A percentile compares a stretch with the other conserved stretches of the same genome.
Evolutionary conservation across 2,329 filamentous ascomycete genomes (phyloP).

Genomic region (Diaporthe sp.): DNA sequence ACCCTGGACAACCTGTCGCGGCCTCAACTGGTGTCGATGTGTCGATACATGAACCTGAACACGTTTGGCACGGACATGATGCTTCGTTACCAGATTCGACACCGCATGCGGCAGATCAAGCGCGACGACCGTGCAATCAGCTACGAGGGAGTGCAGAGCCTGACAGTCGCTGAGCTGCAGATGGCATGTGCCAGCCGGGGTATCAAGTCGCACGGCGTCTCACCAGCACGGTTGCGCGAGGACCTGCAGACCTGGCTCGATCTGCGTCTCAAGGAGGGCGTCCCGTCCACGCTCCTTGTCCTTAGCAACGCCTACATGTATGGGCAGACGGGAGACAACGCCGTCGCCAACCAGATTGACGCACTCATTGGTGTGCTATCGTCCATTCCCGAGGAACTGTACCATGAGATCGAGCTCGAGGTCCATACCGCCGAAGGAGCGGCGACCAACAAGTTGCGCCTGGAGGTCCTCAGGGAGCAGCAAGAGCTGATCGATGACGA

Average conservation of each 20-base stretch:
- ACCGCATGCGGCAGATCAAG: slow-evolving; percentile 99
- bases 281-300: slow-evolving; percentile 96
- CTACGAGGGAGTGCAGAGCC: slow-evolving; percentile 91
- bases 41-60: slow-evolving; percentile 97
- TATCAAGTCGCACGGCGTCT: slow-evolving; percentile 92
- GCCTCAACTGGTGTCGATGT: slow-evolving; percentile 96
- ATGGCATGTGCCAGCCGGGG: slow-evolving; percentile 92
- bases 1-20: slow-evolving; percentile 97
- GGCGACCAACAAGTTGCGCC: slow-evolving; percentile 97
- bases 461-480: slow-evolving; percentile 98
- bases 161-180: slow-evolving; percentile 95
- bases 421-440: slow-evolving; percentile 97
- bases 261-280: slow-evolving; percentile 89
- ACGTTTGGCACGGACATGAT: slow-evolving; percentile 98
- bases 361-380: slow-evolving; percentile 92
- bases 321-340: slow-evolving; percentile 79
- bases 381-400: slow-evolving; percentile 96
- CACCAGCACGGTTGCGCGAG: slow-evolving; percentile 86
- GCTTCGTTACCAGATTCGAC: slow-evolving; percentile 95
- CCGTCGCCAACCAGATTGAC: slow-evolving; percentile 91
- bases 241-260: slow-evolving; percentile 96
- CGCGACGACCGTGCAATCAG: slow-evolving; percentile 94
- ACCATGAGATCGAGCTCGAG: slow-evolving; percentile 99
- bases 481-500: slow-evolving; percentile 98
- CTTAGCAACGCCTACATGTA: slow-evolving; percentile 99